phyloP scores from a whole-genome alignment of 2,329 filamentous ascomycete genomes.

The Xylariaceae sp. region DNA sequence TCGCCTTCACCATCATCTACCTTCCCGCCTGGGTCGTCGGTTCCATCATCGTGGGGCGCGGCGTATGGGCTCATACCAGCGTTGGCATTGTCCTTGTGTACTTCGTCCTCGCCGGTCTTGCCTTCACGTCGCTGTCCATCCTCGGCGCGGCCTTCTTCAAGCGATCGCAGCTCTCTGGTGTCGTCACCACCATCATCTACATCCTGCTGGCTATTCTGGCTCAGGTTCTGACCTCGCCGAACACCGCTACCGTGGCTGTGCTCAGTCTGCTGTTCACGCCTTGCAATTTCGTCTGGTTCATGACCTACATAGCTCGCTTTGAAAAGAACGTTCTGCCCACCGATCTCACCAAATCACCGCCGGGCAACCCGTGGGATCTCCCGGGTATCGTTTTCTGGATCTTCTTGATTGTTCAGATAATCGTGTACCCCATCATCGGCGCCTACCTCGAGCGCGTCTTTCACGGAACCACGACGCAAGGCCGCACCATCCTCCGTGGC shows the following conservation, averaged over 20 bases:
- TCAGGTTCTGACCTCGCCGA: slow-evolving; percentile 62
- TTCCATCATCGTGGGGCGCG: slow-evolving; percentile 55
- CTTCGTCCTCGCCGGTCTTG: slow-evolving; percentile 69
- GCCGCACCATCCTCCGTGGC: slow-evolving; percentile 46
- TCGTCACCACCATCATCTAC: slow-evolving; percentile 65
- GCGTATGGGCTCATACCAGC: slow-evolving; percentile 61
- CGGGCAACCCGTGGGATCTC: slow-evolving; percentile 60
- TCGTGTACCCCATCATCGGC: slow-evolving; percentile 71
- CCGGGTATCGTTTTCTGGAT: slow-evolving; percentile 74
- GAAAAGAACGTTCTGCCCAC: slow-evolving; percentile 57
- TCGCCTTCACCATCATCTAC: slow-evolving; percentile 76
- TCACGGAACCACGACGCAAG: slow-evolving; percentile 66
- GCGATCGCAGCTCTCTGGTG: slow-evolving; percentile 82
- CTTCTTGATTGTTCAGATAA: slow-evolving; percentile 70
- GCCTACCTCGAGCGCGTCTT: slow-evolving; percentile 67
- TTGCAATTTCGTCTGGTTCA: slow-evolving; percentile 82
- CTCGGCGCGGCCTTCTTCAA: slow-evolving; percentile 79
- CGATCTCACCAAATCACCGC: slow-evolving; percentile 57
- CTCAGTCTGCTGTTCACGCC: slow-evolving; percentile 76
- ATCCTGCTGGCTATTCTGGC: slow-evolving; percentile 76
- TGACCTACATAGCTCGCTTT: slow-evolving; percentile 69
- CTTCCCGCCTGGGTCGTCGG: slow-evolving; percentile 77
- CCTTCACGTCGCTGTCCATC: slow-evolving; percentile 74
- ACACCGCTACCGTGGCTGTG: slow-evolving; percentile 59
- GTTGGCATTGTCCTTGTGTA: slow-evolving; percentile 64